These are phyloP conservation scores for Sporodiniella umbellata DNA, from an alignment of 371 early-diverging fungal genomes.

Conservation along the genomic window DNA sequence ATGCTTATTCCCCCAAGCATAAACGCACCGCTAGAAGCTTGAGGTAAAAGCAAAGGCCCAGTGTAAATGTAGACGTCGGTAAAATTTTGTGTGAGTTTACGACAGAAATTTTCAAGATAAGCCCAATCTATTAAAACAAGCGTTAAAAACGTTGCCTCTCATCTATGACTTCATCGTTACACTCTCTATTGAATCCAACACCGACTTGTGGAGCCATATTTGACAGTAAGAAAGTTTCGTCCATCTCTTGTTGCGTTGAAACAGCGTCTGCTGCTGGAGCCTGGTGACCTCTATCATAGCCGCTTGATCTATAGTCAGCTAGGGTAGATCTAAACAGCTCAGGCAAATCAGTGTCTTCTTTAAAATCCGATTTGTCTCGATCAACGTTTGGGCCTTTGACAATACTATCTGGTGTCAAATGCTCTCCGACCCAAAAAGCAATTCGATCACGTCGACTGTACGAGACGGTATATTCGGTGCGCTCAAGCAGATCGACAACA, in stretches of 20 bases:
- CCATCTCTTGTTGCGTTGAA: slow-evolving; percentile 56
- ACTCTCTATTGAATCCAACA: slow-evolving; percentile 77
- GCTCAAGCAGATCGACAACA: slow-evolving; percentile 44
- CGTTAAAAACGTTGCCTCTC: neutral
- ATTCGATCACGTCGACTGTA: slow-evolving; percentile 72
- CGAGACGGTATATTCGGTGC: slow-evolving; percentile 51
- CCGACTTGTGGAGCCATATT: slow-evolving; percentile 84
- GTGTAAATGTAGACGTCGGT: slow-evolving; percentile 74
- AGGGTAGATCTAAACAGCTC: slow-evolving; percentile 58
- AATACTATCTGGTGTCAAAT: slow-evolving; percentile 63
- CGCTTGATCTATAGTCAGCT: slow-evolving; percentile 64
- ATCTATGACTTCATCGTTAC: slow-evolving; percentile 18
- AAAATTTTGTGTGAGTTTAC: slow-evolving; percentile 56
- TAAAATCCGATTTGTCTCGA: slow-evolving; percentile 61
- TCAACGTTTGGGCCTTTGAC: slow-evolving; percentile 46
- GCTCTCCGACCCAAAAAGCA: slow-evolving; percentile 82
- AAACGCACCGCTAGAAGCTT: neutral
- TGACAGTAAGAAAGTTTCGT: slow-evolving; percentile 71
- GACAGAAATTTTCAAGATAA: slow-evolving; percentile 67
- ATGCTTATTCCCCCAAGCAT: neutral
- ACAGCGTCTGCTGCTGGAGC: slow-evolving; percentile 77
- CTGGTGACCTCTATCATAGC: slow-evolving; percentile 83
- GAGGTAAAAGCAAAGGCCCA: slow-evolving; percentile 75
- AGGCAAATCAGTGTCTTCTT: slow-evolving; percentile 60
- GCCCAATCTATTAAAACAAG: slow-evolving; percentile 65